Conservation (phyloP, 768 basidiomycete species). For the Rickenella mellea region DNA sequence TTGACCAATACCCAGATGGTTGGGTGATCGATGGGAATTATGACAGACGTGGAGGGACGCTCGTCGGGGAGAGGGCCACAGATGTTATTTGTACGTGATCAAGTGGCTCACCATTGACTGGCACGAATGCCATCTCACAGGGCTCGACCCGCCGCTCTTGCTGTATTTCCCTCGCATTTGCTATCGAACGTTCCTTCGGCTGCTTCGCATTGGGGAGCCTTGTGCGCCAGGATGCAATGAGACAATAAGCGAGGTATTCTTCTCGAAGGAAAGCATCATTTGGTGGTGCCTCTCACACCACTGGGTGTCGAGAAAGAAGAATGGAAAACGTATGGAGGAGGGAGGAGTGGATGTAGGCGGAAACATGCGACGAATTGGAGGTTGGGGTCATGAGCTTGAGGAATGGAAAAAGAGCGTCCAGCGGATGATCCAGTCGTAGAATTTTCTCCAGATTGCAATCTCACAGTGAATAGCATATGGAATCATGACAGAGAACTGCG, state of each 20-base stretch:
- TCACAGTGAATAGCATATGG: no score
- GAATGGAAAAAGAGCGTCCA: slow-evolving; percentile 22
- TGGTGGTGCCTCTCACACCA: slow-evolving; percentile 43
- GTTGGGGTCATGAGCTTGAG: slow-evolving; percentile 35
- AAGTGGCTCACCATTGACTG: no score
- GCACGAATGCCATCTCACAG: slow-evolving; percentile 22
- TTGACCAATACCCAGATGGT: slow-evolving; percentile 24
- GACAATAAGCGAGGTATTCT: slow-evolving; percentile 28
- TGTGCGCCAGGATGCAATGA: slow-evolving; percentile 47
- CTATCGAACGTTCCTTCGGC: slow-evolving; percentile 40
- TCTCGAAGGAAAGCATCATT: slow-evolving; percentile 39
- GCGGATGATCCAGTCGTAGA: no score
- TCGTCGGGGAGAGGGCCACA: slow-evolving; percentile 31
- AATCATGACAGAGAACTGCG: no score
- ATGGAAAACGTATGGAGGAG: slow-evolving; percentile 18
- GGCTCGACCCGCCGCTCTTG: slow-evolving; percentile 58
- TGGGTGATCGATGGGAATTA: slow-evolving; percentile 53
- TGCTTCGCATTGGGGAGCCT: slow-evolving; percentile 22
- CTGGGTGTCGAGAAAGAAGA: slow-evolving; percentile 16
- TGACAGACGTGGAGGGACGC: slow-evolving; percentile 14
- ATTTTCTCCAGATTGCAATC: no score
- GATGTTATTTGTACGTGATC: slow-evolving; percentile 43
- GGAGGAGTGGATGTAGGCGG: slow-evolving; percentile 25
- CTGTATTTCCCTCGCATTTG: slow-evolving; percentile 54
- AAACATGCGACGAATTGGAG: slow-evolving; percentile 41